These are phyloP conservation scores for Boletus smithii DNA, from an alignment of 1,284 basidiomycete genomes.

Conservation along the genomic window DNA sequence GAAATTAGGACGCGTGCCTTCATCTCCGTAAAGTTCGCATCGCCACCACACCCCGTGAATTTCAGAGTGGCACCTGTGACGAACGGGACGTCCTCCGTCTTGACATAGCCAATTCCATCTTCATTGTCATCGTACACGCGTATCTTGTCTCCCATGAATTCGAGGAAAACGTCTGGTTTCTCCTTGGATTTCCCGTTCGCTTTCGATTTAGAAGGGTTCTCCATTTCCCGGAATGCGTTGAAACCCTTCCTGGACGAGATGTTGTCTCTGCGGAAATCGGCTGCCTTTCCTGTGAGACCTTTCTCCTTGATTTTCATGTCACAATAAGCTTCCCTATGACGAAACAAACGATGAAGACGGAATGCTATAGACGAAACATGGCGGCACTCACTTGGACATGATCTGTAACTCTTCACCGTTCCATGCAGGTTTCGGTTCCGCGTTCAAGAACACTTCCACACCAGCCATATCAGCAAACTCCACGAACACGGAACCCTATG, in stretches of 20 bases:
- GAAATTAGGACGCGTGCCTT: conserved; percentile 45
- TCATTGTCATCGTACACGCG: conserved; percentile 60
- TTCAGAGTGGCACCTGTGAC: conserved; percentile 72
- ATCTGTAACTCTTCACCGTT: conserved; percentile 70
- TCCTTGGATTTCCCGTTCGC: conserved; percentile 39
- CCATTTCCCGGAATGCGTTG: conserved; percentile 90
- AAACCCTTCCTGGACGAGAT: conserved; percentile 60
- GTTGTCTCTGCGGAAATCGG: conserved; percentile 51
- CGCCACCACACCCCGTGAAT: conserved; percentile 67
- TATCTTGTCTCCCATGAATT: conserved; percentile 67
- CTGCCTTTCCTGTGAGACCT: conserved; percentile 71
- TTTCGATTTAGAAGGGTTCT: conserved; percentile 40
- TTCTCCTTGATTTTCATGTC: conserved; percentile 98
- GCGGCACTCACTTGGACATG: conserved; percentile 79
- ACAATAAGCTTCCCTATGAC: conserved; percentile 78
- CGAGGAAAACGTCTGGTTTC: conserved; percentile 61
- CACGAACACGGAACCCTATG: conserved; percentile 86
- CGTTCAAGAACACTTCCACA: conserved; percentile 74
- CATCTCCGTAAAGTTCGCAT: conserved; percentile 66
- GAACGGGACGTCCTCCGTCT: conserved; percentile 68
- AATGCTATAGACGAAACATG: neutral
- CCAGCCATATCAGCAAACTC: conserved; percentile 80
- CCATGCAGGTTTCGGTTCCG: conserved; percentile 78
- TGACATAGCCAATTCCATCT: conserved; percentile 58
- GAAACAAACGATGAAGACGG: neutral